Conservation (phyloP, 2,329 filamentous ascomycete species). For the Albophoma yamanashiensis region DNA sequence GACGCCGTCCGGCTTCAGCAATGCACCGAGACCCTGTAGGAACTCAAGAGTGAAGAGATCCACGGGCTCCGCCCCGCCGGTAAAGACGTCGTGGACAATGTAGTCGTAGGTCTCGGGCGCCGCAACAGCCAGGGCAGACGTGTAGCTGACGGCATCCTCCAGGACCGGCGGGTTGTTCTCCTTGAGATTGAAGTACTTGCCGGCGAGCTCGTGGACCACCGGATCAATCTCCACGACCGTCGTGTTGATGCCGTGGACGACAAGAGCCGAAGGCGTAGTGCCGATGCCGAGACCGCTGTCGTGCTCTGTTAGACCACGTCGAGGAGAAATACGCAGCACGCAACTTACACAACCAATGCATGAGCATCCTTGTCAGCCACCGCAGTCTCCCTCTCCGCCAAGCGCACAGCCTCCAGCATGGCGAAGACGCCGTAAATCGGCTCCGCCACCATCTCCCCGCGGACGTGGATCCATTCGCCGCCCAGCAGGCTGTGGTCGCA, state of each 20-base stretch:
- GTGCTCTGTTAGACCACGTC: not conserved
- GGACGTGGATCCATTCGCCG: slow-evolving; percentile 68
- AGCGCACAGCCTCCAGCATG: slow-evolving; percentile 82
- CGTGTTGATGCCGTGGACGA: slow-evolving; percentile 80
- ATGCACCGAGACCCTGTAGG: slow-evolving; percentile 53
- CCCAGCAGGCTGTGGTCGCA: slow-evolving; percentile 93
- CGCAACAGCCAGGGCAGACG: slow-evolving; percentile 31
- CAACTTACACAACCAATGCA: slow-evolving; percentile 72
- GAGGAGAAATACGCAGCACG: not conserved
- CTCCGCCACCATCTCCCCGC: slow-evolving; percentile 53
- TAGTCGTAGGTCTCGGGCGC: slow-evolving; percentile 61
- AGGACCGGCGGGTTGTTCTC: slow-evolving; percentile 70
- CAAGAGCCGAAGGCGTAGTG: slow-evolving; percentile 77
- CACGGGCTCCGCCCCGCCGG: slow-evolving; percentile 85
- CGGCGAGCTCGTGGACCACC: slow-evolving; percentile 73
- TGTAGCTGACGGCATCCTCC: slow-evolving; percentile 69
- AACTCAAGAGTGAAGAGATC: slow-evolving; percentile 84
- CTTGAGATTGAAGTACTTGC: slow-evolving; percentile 71
- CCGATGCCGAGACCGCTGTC: slow-evolving; percentile 79
- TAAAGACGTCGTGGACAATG: slow-evolving; percentile 96
- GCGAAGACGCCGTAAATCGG: slow-evolving; percentile 95
- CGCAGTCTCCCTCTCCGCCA: slow-evolving; percentile 52
- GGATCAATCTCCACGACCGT: slow-evolving; percentile 95
- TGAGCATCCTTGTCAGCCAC: slow-evolving; percentile 55
- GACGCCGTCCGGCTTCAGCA: slow-evolving; percentile 69